Percentiles rank a stretch among this genome's conserved stretches.
Conservation (phyloP, 257 asterid genomes). For the Dorcoceras hygrometricum region DNA sequence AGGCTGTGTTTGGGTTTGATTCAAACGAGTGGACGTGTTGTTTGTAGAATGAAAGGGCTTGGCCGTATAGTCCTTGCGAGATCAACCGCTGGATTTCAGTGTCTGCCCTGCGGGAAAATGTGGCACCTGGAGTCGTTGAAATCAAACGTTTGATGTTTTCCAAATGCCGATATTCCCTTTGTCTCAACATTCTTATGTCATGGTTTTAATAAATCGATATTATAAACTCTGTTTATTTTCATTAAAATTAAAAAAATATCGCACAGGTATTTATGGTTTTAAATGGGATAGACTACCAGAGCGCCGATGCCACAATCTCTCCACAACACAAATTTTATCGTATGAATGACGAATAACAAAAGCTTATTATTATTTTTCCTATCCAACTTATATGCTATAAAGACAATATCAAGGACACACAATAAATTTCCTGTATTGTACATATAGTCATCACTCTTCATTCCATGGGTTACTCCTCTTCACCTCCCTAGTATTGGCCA, state of each 20-base stretch:
- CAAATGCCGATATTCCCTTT: neutral
- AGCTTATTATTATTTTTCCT: too few species aligned
- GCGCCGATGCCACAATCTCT: too few species aligned
- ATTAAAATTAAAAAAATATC: too few species aligned
- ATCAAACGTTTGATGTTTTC: slow-evolving; percentile 33
- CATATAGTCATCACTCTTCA: slow-evolving; percentile 9
- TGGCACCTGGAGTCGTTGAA: slow-evolving; percentile 34
- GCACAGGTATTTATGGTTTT: too few species aligned
- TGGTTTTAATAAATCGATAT: neutral
- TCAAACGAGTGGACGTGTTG: slow-evolving; percentile 47
- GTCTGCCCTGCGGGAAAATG: slow-evolving; percentile 23
- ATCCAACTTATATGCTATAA: neutral
- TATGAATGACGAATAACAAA: too few species aligned
- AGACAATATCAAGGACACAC: neutral
- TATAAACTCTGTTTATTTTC: too few species aligned
- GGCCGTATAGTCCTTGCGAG: slow-evolving; percentile 32
- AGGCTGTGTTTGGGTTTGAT: slow-evolving; percentile 34
- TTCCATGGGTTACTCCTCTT: slow-evolving; percentile 43
- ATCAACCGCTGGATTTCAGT: slow-evolving; percentile 37
- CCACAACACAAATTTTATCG: too few species aligned
- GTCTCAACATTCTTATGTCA: neutral
- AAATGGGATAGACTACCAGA: too few species aligned
- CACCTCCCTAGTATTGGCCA: slow-evolving; percentile 27
- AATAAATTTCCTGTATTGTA: too few species aligned
- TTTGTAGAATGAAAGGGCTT: slow-evolving; percentile 46